phyloP scores from a whole-genome alignment of 106 monocot species.

The Iris macrosiphon region DNA sequence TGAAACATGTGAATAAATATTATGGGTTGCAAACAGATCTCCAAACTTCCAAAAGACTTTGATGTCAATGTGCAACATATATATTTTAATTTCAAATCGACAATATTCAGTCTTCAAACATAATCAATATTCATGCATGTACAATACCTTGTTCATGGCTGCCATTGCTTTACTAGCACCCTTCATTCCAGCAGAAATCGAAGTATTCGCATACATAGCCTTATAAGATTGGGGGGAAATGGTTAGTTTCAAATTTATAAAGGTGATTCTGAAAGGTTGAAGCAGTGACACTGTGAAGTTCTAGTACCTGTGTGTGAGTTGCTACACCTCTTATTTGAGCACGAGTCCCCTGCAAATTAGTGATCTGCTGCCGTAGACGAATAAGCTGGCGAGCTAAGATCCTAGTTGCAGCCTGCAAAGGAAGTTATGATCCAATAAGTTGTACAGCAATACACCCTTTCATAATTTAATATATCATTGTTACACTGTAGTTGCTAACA shows the following conservation, averaged over 20 bases:
- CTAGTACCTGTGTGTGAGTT: constrained; percentile 87
- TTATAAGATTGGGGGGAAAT: constrained; percentile 29
- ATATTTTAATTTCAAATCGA: background rate
- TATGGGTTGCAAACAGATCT: background rate
- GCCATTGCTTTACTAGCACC: constrained; percentile 99
- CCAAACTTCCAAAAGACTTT: background rate
- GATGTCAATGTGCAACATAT: background rate
- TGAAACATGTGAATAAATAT: constrained; percentile 28
- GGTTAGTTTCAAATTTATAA: background rate
- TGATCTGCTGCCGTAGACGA: constrained; percentile 91
- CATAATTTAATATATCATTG: background rate
- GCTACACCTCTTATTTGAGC: constrained; percentile 96
- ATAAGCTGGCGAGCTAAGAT: constrained; percentile 97
- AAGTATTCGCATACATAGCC: constrained; percentile 98
- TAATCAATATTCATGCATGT: background rate
- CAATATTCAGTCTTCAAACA: background rate
- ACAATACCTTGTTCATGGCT: constrained; percentile 90
- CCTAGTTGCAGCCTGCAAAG: constrained; percentile 73
- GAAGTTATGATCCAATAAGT: background rate
- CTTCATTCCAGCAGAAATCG: constrained; percentile 98
- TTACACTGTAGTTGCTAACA: background rate
- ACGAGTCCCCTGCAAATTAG: constrained; percentile 89
- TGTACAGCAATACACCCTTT: background rate
- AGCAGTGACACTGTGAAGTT: too few species aligned
- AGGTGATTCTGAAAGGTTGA: too few species aligned